Evolutionary conservation across 164 flowering plant species (phyloP).

Genomic region (Tinospora cordifolia): DNA sequence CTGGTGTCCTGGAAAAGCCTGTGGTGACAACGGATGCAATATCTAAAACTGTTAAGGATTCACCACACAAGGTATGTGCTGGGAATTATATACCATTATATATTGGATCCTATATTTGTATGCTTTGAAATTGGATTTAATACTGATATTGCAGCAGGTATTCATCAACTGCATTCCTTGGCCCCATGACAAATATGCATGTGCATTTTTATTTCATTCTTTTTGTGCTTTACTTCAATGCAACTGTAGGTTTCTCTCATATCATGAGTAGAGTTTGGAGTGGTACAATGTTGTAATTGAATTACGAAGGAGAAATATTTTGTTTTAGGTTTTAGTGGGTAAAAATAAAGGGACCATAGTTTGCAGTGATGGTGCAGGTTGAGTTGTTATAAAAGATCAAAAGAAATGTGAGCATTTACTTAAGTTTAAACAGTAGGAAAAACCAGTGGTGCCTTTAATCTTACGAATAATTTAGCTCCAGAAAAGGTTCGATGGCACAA

Average conservation of each 20-base stretch:
- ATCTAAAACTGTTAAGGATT: constrained; percentile 55
- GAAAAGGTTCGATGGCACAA: too few relatives aligned
- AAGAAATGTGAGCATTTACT: too few relatives aligned
- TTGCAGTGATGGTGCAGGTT: too few relatives aligned
- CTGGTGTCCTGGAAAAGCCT: constrained; percentile 54
- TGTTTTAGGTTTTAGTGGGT: background rate
- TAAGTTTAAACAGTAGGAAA: too few relatives aligned
- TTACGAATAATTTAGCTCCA: too few relatives aligned
- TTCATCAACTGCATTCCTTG: background rate
- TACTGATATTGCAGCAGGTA: background rate
- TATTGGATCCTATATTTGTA: background rate
- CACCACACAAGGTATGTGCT: constrained; percentile 68
- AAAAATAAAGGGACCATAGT: too few relatives aligned
- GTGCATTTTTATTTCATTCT: background rate
- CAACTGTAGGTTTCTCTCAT: background rate
- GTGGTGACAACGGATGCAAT: constrained; percentile 30
- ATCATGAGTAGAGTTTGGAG: background rate
- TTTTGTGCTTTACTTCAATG: background rate
- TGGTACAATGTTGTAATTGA: background rate
- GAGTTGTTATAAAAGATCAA: too few relatives aligned
- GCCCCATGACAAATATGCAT: background rate
- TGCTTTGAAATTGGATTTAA: background rate
- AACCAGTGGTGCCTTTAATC: too few relatives aligned
- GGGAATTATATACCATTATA: background rate
- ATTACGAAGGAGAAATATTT: background rate